phyloP scores from a whole-genome alignment of 768 basidiomycete species.

The Tulasnella sp. region DNA sequence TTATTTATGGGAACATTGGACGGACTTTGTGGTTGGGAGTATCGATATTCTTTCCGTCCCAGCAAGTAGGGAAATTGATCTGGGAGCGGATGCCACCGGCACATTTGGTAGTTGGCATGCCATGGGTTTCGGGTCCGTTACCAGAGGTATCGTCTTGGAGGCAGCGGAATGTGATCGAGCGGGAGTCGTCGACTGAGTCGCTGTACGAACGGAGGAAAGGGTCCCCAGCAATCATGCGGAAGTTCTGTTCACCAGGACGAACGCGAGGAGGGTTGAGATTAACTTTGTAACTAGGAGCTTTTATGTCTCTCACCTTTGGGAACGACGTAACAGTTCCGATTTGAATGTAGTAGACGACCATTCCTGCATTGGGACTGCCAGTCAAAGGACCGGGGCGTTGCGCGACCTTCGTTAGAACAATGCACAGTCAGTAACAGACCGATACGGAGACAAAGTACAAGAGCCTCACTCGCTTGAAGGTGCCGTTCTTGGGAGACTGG shows the following conservation, averaged over 20 bases:
- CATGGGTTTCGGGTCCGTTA: constrained; percentile 31
- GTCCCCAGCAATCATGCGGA: constrained; percentile 31
- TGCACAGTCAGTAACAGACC: neutral
- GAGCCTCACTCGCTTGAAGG: constrained; percentile 33
- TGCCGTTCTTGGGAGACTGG: constrained; percentile 28
- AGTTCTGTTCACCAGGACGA: neutral
- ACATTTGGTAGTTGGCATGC: constrained; percentile 34
- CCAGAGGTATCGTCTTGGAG: constrained; percentile 1
- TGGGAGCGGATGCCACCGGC: neutral
- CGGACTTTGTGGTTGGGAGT: constrained; percentile 31
- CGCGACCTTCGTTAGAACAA: constrained; percentile 13
- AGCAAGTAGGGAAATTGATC: constrained; percentile 26
- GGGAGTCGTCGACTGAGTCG: constrained; percentile 30
- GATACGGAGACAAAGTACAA: neutral
- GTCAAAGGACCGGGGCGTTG: constrained; percentile 33
- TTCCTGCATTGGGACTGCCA: constrained; percentile 35
- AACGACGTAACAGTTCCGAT: constrained; percentile 34
- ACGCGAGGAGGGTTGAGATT: too few species aligned
- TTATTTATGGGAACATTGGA: too few species aligned
- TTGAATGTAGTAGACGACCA: constrained; percentile 37
- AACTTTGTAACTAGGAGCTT: neutral
- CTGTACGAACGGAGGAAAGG: constrained; percentile 34
- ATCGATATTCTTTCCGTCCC: constrained; percentile 36
- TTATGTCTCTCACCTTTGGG: constrained; percentile 32
- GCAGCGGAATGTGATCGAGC: constrained; percentile 35